These are phyloP conservation scores for Puccinia brachypodii DNA, from an alignment of 1,284 basidiomycete genomes.

Conservation along the genomic window DNA sequence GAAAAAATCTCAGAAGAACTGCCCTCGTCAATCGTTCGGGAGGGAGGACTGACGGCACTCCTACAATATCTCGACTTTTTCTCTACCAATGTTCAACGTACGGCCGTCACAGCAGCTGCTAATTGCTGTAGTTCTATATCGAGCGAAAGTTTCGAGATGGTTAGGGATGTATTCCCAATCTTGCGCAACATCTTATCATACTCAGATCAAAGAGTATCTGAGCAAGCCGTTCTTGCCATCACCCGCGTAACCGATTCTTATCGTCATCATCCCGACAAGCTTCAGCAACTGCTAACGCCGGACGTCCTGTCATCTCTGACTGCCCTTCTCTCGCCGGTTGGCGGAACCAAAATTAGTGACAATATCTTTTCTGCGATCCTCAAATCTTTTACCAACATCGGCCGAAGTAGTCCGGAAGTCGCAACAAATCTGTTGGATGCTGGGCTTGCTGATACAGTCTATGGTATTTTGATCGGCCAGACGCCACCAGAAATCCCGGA, in stretches of 20 bases:
- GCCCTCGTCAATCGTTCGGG: conserved; percentile 86
- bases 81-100: conserved; percentile 91
- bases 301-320: conserved; percentile 82
- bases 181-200: conserved; percentile 85
- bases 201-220: conserved; percentile 87
- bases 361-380: conserved; percentile 88
- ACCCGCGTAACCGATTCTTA: conserved; percentile 89
- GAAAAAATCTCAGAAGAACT: conserved; percentile 97
- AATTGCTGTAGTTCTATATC: conserved; percentile 91
- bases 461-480: conserved; percentile 89
- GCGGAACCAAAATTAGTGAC: conserved; percentile 68
- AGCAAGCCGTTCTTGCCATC: conserved; percentile 87
- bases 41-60: conserved; percentile 84
- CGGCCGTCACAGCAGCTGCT: conserved; percentile 89
- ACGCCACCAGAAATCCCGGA: conserved; percentile 69
- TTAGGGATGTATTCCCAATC: conserved; percentile 84
- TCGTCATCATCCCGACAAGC: conserved; percentile 72
- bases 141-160: conserved; percentile 79
- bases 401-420: conserved; percentile 80
- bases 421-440: conserved; percentile 80
- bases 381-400: conserved; percentile 75
- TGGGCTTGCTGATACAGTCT: conserved; percentile 82
- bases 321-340: conserved; percentile 77
- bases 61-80: conserved; percentile 95
- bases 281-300: conserved; percentile 78